These are phyloP conservation scores for Kokia cookei DNA, from an alignment of 441 rosid genomes.

Conservation along the genomic window DNA sequence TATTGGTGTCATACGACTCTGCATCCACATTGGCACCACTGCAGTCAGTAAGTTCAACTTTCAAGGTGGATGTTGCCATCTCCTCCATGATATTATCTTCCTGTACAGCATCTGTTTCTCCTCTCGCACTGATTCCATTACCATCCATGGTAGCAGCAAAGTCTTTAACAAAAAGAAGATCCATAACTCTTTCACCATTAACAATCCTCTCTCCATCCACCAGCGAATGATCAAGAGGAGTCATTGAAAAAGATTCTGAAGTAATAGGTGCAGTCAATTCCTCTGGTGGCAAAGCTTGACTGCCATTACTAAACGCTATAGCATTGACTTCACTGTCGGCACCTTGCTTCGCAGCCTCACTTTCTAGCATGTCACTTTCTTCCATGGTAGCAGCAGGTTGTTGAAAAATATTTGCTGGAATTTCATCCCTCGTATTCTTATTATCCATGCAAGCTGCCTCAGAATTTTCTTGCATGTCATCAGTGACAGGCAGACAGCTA, in stretches of 20 bases:
- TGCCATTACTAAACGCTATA: neutral
- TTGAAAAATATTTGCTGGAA: neutral
- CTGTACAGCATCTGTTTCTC: constrained; percentile 9
- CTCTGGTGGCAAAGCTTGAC: neutral
- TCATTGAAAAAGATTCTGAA: constrained; percentile 1
- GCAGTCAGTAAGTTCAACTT: neutral
- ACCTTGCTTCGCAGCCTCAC: neutral
- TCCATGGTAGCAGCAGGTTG: neutral
- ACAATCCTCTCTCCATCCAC: constrained; percentile 2
- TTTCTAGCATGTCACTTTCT: neutral
- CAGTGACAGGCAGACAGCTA: neutral
- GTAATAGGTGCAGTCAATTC: neutral
- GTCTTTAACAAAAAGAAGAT: neutral
- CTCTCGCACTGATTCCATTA: neutral
- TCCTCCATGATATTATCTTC: neutral
- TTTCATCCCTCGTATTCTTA: neutral
- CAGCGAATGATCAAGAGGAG: neutral
- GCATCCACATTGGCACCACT: constrained; percentile 3
- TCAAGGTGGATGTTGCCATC: neutral
- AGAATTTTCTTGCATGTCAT: neutral
- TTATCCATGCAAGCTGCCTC: neutral
- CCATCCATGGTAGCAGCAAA: neutral
- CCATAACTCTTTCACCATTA: neutral
- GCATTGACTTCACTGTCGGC: neutral
- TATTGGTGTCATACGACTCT: neutral